Conservation (phyloP, 352 stramenopile species). For the Saprolegnia diclina region DNA sequence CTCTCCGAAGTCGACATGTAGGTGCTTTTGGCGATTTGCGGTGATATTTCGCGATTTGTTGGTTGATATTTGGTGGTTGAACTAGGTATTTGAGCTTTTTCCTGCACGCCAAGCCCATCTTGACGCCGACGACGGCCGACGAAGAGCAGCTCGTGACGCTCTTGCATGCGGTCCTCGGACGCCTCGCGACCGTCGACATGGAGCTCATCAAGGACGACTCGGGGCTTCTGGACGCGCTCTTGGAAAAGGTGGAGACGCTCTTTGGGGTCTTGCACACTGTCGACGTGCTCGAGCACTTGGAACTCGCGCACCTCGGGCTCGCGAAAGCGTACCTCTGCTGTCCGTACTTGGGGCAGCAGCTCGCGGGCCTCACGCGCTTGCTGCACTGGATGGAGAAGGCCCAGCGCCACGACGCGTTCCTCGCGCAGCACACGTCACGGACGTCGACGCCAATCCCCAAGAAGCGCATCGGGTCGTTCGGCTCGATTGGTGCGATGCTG, state of each 20-base stretch:
- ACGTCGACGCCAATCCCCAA: constrained; percentile 16
- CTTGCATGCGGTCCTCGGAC: constrained; percentile 58
- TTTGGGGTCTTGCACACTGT: constrained; percentile 38
- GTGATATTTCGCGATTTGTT: no score
- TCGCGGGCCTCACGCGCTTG: constrained; percentile 63
- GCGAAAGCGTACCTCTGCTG: constrained; percentile 84
- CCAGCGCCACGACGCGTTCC: constrained; percentile 50
- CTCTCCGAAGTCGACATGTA: constrained; percentile 65
- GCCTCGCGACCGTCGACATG: constrained; percentile 53
- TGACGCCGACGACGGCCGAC: constrained; percentile 30
- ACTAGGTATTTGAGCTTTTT: constrained; percentile 34
- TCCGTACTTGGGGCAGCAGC: constrained; percentile 64
- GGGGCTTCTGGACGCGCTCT: constrained; percentile 66
- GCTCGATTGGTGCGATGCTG: constrained; percentile 28
- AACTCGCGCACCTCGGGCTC: constrained; percentile 79
- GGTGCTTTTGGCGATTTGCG: constrained; percentile 36
- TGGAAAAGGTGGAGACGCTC: constrained; percentile 59
- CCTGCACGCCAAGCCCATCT: constrained; percentile 64
- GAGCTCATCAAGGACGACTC: constrained; percentile 79
- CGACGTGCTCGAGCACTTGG: constrained; percentile 65
- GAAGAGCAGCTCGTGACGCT: constrained; percentile 61
- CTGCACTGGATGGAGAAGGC: constrained; percentile 76
- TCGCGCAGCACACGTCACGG: not conserved
- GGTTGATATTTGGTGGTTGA: no score
- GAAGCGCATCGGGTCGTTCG: constrained; percentile 32